A percentile compares a stretch with the other conserved stretches of the same genome.
phyloP scores from a whole-genome alignment of 345 rosid genomes.

The Isatis tinctoria region DNA sequence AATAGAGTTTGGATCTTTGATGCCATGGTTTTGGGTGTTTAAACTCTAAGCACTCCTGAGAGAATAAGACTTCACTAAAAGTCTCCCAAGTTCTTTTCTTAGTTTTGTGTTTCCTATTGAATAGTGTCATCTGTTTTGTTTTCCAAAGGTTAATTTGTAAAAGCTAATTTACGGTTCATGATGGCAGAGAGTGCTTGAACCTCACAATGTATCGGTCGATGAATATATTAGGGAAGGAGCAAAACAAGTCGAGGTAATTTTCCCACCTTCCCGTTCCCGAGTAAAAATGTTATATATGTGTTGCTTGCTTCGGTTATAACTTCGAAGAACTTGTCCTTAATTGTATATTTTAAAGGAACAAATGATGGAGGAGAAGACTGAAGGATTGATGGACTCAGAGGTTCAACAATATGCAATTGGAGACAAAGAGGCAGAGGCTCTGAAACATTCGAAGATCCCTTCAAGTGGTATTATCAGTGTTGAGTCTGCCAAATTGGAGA shows the following conservation, averaged over 20 bases:
- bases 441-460: conserved; percentile 51
- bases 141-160: background rate
- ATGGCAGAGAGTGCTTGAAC: conserved; percentile 57
- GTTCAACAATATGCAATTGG: conserved; percentile 59
- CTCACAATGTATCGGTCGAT: conserved; percentile 65
- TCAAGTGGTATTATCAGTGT: conserved; percentile 60
- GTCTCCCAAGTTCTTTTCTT: background rate
- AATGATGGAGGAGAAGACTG: conserved; percentile 50
- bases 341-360: conserved; percentile 40
- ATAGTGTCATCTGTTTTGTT: background rate
- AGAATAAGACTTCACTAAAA: background rate
- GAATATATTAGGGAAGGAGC: conserved; percentile 87
- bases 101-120: background rate
- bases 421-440: conserved; percentile 59
- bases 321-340: conserved; percentile 47
- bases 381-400: conserved; percentile 50
- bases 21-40: background rate
- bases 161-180: conserved; percentile 1
- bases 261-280: background rate
- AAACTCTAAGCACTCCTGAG: background rate
- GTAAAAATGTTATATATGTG: background rate
- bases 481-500: conserved; percentile 32
- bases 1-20: background rate
- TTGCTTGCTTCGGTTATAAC: conserved; percentile 32
- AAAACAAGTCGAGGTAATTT: conserved; percentile 67